A percentile compares a stretch with the other conserved stretches of the same genome.
Evolutionary conservation across 257 asterid species (phyloP).

Genomic region (Ilex aquifolium): DNA sequence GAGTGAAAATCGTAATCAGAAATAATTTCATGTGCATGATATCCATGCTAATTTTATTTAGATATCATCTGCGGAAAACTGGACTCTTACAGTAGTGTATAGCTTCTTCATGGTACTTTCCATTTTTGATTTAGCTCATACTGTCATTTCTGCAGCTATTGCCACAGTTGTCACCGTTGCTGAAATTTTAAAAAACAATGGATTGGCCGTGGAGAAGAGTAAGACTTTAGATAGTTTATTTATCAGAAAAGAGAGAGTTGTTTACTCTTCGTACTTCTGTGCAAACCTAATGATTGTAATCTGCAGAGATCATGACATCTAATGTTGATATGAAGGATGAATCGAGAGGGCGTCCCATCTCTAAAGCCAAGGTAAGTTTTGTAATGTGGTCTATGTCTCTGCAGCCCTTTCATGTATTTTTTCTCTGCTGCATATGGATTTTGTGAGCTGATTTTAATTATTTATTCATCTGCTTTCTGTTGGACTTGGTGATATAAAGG

Average conservation of each 20-base stretch:
- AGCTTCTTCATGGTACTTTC: background rate
- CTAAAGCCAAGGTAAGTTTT: slow-evolving; percentile 68
- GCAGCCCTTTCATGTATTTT: too few relatives aligned
- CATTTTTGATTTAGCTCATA: background rate
- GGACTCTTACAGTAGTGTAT: too few relatives aligned
- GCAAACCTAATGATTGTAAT: background rate
- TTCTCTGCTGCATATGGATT: background rate
- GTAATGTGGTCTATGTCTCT: background rate
- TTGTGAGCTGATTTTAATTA: background rate
- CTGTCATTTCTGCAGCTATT: slow-evolving; percentile 8
- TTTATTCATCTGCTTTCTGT: background rate
- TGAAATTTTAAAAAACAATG: slow-evolving; percentile 18
- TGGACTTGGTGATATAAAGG: too few relatives aligned
- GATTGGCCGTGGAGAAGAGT: slow-evolving; percentile 18
- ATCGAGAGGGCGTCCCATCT: slow-evolving; percentile 58
- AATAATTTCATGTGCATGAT: too few relatives aligned
- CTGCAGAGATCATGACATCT: slow-evolving; percentile 70
- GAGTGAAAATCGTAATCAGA: too few relatives aligned
- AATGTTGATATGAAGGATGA: slow-evolving; percentile 78
- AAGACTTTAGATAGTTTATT: slow-evolving; percentile 6
- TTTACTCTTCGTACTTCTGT: too few relatives aligned
- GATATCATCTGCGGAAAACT: background rate
- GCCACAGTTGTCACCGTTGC: slow-evolving; percentile 15
- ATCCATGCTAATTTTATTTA: background rate
- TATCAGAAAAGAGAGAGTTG: background rate